Base-by-base conservation (phyloP, 1,284 basidiomycete species). In the Phellinidium pouzarii region DNA sequence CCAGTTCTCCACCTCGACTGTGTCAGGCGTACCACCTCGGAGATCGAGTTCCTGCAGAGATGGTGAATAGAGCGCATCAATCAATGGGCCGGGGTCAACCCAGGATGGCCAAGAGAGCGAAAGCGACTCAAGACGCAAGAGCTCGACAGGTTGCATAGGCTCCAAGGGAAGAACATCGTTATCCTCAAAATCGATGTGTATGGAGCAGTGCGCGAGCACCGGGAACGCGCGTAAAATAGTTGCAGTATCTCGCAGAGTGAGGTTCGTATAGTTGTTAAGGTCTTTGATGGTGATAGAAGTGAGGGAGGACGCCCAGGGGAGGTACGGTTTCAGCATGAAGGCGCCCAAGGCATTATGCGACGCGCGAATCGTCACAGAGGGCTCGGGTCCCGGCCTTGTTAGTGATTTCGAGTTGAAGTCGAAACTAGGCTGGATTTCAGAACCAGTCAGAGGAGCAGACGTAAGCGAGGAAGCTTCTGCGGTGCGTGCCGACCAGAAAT, bases 401-500 rank as follows among this genome's bases (percentile, higher is more conserved):
- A 29, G n/a, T 12, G 40, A 26, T 1, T 12, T 17, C 7, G 40
- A 17, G 7, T 17, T 41, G 5, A 8, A n/a, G 17, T 41, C 8
- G n/a, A n/a, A n/a, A 41, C 17, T 17, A 7, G 40, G 20, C 8
- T 22, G n/a, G 5, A 22, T 41, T 6, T 22, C 5, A 17, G 40
- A 41, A 22, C 40, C n/a, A 7, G 40, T 6, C n/a, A 6, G 7
- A 41, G 14, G 8, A 17, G n/a, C 40, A 17, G 40, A 11, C n/a
- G 20, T 6, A 29, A 9, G n/a, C 20, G n/a, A 29, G 8, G 5
- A 25, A n/a, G 6, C 40, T 17, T 31, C 19, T 3, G 12, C 22
- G 4, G 53, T 31, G n/a, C 44, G 26, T 3, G 54, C 50, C 25
- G 50, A 52, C 54, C 54, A 56, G 44, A 56, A 56, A 41, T 56